Conservation (phyloP, 2,329 filamentous ascomycete species). For the Pseudophaeomoniella oleicola region DNA sequence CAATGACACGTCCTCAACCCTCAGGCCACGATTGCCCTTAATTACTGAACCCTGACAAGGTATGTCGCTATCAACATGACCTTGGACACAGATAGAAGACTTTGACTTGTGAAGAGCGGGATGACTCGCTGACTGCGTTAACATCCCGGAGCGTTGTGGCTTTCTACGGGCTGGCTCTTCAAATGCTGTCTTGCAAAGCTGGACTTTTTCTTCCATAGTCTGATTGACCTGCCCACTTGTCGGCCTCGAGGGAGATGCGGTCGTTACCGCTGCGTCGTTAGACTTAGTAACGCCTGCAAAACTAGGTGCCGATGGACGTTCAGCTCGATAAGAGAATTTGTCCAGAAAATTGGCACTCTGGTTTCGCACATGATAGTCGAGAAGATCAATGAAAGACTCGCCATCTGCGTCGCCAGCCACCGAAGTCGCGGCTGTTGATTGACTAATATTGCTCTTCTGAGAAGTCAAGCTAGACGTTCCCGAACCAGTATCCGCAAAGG, state of each 20-base stretch:
- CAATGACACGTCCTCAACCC: no score
- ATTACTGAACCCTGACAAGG: no score
- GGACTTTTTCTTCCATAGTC: background rate
- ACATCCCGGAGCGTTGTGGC: background rate
- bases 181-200: background rate
- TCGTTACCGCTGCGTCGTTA: background rate
- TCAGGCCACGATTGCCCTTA: no score
- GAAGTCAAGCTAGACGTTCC: no score
- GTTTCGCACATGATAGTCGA: slow-evolving; percentile 20
- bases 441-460: background rate
- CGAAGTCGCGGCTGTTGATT: background rate
- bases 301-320: background rate
- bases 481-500: no score
- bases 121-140: background rate
- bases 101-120: background rate
- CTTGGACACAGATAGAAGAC: slow-evolving; percentile 7
- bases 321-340: slow-evolving; percentile 17
- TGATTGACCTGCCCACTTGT: background rate
- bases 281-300: background rate
- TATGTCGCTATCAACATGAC: background rate
- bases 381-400: slow-evolving; percentile 18
- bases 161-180: background rate
- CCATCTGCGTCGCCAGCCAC: slow-evolving; percentile 7
- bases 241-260: background rate
- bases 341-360: slow-evolving; percentile 21